These are phyloP conservation scores for Lodderomyces oxycetoniae DNA, from an alignment of 1,139 yeast genomes.

Conservation along the genomic window DNA sequence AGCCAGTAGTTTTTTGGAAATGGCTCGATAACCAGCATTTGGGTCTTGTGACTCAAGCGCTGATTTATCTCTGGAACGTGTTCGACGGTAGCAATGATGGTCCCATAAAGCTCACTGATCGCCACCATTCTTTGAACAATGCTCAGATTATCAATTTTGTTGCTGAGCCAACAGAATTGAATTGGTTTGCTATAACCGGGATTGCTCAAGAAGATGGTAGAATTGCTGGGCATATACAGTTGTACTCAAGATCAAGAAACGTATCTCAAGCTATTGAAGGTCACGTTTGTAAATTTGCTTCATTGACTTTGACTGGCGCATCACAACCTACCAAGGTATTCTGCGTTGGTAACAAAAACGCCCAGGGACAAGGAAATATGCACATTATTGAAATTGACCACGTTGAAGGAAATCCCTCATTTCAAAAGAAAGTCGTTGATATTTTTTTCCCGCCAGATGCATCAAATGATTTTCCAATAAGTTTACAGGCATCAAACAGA, in stretches of 20 bases:
- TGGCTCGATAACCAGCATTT: constrained; percentile 75
- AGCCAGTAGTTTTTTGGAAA: constrained; percentile 93
- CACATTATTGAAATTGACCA: constrained; percentile 97
- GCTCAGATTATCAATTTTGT: constrained; percentile 90
- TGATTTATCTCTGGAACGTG: constrained; percentile 77
- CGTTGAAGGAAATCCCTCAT: constrained; percentile 77
- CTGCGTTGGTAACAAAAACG: constrained; percentile 84
- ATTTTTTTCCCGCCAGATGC: constrained; percentile 97
- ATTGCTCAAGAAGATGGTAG: constrained; percentile 93
- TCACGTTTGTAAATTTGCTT: constrained; percentile 89
- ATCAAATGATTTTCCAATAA: constrained; percentile 92
- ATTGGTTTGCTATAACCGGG: constrained; percentile 95
- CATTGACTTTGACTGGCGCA: constrained; percentile 69
- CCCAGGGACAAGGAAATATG: constrained; percentile 79
- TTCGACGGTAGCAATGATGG: constrained; percentile 76
- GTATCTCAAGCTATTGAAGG: constrained; percentile 98
- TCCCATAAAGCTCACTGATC: constrained; percentile 74
- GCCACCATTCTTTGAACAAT: constrained; percentile 75
- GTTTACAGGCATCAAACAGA: constrained; percentile 79
- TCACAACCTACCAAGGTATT: constrained; percentile 78
- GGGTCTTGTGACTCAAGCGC: constrained; percentile 78
- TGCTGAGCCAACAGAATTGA: constrained; percentile 70
- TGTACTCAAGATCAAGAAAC: constrained; percentile 80
- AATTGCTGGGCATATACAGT: constrained; percentile 94
- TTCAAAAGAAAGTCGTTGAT: constrained; percentile 85